phyloP scores from a whole-genome alignment of 164 flowering plant species.

The Houttuynia cordata region DNA sequence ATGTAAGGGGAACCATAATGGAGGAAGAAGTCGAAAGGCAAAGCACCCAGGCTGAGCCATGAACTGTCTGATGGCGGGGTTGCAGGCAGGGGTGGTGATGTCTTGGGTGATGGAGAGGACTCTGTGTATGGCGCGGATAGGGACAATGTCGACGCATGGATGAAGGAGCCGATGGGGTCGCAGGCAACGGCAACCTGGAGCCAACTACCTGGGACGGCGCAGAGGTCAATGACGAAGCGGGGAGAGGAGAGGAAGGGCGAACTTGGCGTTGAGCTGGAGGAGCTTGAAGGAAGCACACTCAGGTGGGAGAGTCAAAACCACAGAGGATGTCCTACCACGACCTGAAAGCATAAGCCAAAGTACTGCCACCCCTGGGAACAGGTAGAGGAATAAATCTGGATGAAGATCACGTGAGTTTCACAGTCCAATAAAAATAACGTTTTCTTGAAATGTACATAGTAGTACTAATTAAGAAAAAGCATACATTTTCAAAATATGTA shows the following conservation, averaged over 20 bases:
- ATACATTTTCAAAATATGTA: too few relatives aligned
- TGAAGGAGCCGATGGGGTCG: slow-evolving; percentile 65
- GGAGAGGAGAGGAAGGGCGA: slow-evolving; percentile 53
- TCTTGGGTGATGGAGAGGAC: slow-evolving; percentile 65
- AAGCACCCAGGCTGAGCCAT: slow-evolving; percentile 48
- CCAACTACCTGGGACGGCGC: slow-evolving; percentile 98
- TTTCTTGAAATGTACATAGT: too few relatives aligned
- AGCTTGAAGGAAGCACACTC: slow-evolving; percentile 93
- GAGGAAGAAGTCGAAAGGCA: slow-evolving; percentile 63
- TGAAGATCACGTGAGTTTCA: too few relatives aligned
- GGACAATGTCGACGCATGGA: slow-evolving; percentile 66
- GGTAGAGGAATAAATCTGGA: too few relatives aligned
- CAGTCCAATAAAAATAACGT: too few relatives aligned
- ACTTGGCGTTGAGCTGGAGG: slow-evolving; percentile 73
- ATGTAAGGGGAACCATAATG: slow-evolving; percentile 93
- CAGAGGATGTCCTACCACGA: too few relatives aligned
- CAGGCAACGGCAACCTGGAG: slow-evolving; percentile 78
- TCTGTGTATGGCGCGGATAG: slow-evolving; percentile 69
- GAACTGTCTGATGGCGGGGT: slow-evolving; percentile 35
- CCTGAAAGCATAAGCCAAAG: too few relatives aligned
- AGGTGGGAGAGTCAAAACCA: too few relatives aligned
- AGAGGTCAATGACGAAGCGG: slow-evolving; percentile 77
- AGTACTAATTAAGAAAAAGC: too few relatives aligned
- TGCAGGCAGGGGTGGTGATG: slow-evolving; percentile 60
- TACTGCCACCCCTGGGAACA: too few relatives aligned